Evolutionary conservation across 2,329 filamentous ascomycete genomes (phyloP).

Genomic region (Trichophyton schoenleinii): DNA sequence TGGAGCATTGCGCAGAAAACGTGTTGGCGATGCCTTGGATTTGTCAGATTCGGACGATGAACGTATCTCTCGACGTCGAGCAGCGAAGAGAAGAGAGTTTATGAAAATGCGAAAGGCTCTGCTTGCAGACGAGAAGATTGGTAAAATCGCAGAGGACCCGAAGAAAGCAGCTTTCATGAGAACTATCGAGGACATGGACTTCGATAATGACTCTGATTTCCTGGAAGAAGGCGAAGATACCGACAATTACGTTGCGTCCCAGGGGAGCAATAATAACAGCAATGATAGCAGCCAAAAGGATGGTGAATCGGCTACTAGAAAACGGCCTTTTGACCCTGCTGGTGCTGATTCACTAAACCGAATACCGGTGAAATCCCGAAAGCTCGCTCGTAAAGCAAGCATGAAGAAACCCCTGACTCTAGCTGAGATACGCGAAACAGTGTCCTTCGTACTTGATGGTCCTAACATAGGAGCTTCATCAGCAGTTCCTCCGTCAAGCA

Average conservation of each 20-base stretch:
- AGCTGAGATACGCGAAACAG: slow-evolving; percentile 67
- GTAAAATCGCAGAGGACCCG: slow-evolving; percentile 77
- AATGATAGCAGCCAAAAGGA: slow-evolving; percentile 13
- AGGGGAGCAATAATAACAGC: not conserved
- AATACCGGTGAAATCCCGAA: slow-evolving; percentile 49
- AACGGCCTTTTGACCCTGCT: slow-evolving; percentile 28
- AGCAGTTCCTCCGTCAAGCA: not conserved
- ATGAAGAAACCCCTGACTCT: slow-evolving; percentile 60
- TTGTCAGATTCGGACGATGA: slow-evolving; percentile 87
- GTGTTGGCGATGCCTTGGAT: slow-evolving; percentile 64
- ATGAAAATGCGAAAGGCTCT: slow-evolving; percentile 84
- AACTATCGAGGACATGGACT: slow-evolving; percentile 73
- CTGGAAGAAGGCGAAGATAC: slow-evolving; percentile 30
- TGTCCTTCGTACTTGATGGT: slow-evolving; percentile 71
- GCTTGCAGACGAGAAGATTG: slow-evolving; percentile 76
- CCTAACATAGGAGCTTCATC: slow-evolving; percentile 26
- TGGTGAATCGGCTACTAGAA: slow-evolving; percentile 9
- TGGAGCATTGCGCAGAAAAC: slow-evolving; percentile 72
- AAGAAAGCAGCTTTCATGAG: slow-evolving; percentile 83
- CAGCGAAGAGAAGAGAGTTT: slow-evolving; percentile 77
- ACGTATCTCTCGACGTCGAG: slow-evolving; percentile 55
- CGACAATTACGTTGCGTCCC: slow-evolving; percentile 7
- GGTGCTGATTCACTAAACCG: slow-evolving; percentile 36
- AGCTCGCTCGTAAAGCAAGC: slow-evolving; percentile 41
- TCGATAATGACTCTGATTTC: slow-evolving; percentile 58